These are phyloP conservation scores for Xylariaceae sp. DNA, from an alignment of 2,329 filamentous ascomycete species.

Conservation along the genomic window DNA sequence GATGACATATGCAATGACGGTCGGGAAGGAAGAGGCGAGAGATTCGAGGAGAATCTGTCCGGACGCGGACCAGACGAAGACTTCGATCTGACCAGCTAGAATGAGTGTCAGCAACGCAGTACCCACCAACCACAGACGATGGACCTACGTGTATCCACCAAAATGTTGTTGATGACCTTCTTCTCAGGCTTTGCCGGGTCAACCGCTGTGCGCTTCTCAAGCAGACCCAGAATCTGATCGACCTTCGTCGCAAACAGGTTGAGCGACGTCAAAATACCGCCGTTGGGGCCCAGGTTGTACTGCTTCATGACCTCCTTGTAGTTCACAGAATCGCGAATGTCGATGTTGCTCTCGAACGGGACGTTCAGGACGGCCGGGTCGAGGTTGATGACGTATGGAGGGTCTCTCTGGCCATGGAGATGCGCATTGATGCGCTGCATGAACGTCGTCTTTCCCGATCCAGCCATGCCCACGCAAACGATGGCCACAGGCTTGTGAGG, in stretches of 20 bases:
- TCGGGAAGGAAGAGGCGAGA: slow-evolving; percentile 89
- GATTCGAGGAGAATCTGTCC: slow-evolving; percentile 92
- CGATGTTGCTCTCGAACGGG: slow-evolving; percentile 95
- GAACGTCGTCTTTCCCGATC: slow-evolving; percentile 98
- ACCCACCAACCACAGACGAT: background rate
- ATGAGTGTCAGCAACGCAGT: slow-evolving; percentile 3
- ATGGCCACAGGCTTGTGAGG: slow-evolving; percentile 49
- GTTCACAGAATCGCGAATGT: slow-evolving; percentile 97
- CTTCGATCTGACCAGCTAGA: slow-evolving; percentile 83
- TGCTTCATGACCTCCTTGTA: slow-evolving; percentile 99
- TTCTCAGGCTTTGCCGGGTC: slow-evolving; percentile 54
- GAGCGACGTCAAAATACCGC: slow-evolving; percentile 88
- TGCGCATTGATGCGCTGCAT: slow-evolving; percentile 98
- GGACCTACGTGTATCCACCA: slow-evolving; percentile 72
- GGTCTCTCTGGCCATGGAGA: slow-evolving; percentile 71
- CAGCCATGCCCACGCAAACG: slow-evolving; percentile 96
- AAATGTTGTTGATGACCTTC: slow-evolving; percentile 70
- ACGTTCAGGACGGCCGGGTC: slow-evolving; percentile 91
- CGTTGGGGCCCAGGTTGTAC: slow-evolving; percentile 95
- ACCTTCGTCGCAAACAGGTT: slow-evolving; percentile 98
- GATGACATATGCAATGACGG: slow-evolving; percentile 94
- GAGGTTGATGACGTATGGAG: slow-evolving; percentile 94
- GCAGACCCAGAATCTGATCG: slow-evolving; percentile 81
- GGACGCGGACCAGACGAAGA: slow-evolving; percentile 96
- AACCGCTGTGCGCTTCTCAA: slow-evolving; percentile 79